Conservation (phyloP, 192 early-diverging fungal genomes). For the Coemansia guatemalensis region DNA sequence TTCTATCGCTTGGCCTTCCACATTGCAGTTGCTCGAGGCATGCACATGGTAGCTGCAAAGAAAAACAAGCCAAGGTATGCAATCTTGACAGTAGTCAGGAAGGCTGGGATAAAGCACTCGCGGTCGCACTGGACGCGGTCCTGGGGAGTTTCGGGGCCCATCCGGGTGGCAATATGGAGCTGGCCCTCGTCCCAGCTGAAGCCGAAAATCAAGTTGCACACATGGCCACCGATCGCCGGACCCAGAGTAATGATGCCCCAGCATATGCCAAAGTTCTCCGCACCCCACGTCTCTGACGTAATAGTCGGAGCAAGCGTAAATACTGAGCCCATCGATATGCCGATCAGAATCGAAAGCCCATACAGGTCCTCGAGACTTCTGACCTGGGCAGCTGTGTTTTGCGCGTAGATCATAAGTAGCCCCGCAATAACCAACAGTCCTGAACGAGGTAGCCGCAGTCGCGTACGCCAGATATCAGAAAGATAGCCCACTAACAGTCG, state of each 20-base stretch:
- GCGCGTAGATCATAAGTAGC: conserved; percentile 45
- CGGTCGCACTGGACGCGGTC: conserved; percentile 29
- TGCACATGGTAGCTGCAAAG: conserved; percentile 29
- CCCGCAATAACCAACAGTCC: conserved; percentile 33
- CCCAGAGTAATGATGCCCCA: conserved; percentile 63
- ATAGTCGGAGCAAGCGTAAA: conserved; percentile 54
- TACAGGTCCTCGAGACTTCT: conserved; percentile 30
- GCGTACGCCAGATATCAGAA: conserved; percentile 49
- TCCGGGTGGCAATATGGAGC: conserved; percentile 14
- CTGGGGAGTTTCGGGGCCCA: conserved; percentile 12
- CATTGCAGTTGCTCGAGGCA: conserved; percentile 18
- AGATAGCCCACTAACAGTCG: conserved; percentile 43
- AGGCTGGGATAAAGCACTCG: conserved; percentile 47
- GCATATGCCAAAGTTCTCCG: conserved; percentile 52
- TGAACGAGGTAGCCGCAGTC: conserved; percentile 40
- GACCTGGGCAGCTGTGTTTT: conserved; percentile 22
- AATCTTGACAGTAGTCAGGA: conserved; percentile 31
- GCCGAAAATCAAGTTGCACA: conserved; percentile 65
- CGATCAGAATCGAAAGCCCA: conserved; percentile 35
- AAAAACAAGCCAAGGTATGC: conserved; percentile 32
- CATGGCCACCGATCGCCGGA: conserved; percentile 62
- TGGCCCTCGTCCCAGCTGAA: conserved; percentile 55
- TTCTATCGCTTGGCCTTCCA: conserved; percentile 11
- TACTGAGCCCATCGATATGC: conserved; percentile 46
- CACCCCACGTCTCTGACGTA: conserved; percentile 54